Evolutionary conservation across 2,329 filamentous ascomycete species (phyloP), one percentile per base, ranked within the genome.

Genomic region (Apiospora pterosperma): DNA sequence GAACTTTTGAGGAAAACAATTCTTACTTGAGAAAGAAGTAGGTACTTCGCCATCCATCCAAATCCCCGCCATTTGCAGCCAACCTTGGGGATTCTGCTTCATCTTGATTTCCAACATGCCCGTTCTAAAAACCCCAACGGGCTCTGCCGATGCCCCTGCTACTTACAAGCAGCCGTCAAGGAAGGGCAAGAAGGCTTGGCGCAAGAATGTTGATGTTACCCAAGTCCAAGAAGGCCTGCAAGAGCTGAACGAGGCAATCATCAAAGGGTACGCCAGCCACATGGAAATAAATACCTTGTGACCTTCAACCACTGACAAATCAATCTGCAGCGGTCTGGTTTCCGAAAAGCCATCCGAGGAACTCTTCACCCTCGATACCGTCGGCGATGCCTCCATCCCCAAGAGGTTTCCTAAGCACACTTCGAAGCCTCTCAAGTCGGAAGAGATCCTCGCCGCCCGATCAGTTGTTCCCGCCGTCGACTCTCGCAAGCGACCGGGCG

Each of bases 151-250:
- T 39, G 90, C 92, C 21, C 94, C 93, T 12, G 88, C 90, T 68
- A 92, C 96, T 70, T 89, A 90, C 79, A 93, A 88, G 68, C 96
- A 99, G 78, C 88, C 93, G 31, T 98, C 95, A 5, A 87, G 96
- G 76, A 99, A 99, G 78, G 96, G 96, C 72, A 98, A 98, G 81
- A 98, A 97, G 82, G 95, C 96, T 36, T 99, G 96, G 96, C 88
- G 96, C 75, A 99, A 98, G 79, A 97, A 99, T 80, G 93, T 99
- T 78, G 93, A 99, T 79, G 87, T 98, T 67, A 90, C 92, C 34
- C 90, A 97, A 67, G 87, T 99, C 31, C 86, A 95, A 72, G 81
- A 90, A 63, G 96, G 96, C 66, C 86, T 99, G 38, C 90, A 93
- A 68, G 85, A 91, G 73, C 82, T 96, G 69, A 93, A 96, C 73